Conservation (phyloP, 306 rosid genomes). For the Begonia fuchsioides region DNA sequence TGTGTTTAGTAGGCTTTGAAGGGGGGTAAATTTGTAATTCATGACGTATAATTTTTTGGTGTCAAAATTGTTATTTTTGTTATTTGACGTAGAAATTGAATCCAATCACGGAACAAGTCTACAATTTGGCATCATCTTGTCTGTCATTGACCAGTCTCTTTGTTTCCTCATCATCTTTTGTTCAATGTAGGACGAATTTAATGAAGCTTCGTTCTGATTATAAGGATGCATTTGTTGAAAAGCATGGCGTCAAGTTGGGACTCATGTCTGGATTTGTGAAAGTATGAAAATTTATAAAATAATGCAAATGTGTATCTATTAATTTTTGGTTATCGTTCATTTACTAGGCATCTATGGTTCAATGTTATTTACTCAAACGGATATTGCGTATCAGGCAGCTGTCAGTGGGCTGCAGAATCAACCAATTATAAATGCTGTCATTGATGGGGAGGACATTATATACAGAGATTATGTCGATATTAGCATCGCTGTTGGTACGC, state of each 20-base stretch:
- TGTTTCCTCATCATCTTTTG: slow-evolving; percentile 16
- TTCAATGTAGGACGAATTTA: slow-evolving; percentile 56
- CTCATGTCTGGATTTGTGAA: slow-evolving; percentile 77
- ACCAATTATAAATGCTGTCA: slow-evolving; percentile 70
- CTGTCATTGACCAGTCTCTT: too few relatives aligned
- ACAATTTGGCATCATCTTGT: too few relatives aligned
- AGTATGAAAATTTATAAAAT: slow-evolving; percentile 22
- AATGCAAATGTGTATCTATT: neutral
- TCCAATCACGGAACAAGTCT: too few relatives aligned
- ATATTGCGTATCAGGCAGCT: slow-evolving; percentile 44
- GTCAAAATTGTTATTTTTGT: too few relatives aligned
- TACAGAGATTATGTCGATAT: slow-evolving; percentile 70
- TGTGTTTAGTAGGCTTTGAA: too few relatives aligned
- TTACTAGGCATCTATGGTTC: neutral
- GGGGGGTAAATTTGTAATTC: too few relatives aligned
- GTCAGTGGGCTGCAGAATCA: slow-evolving; percentile 71
- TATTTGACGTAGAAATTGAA: too few relatives aligned
- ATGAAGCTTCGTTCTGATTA: slow-evolving; percentile 86
- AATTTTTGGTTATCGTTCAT: neutral
- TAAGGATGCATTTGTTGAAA: slow-evolving; percentile 78
- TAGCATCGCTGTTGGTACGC: slow-evolving; percentile 75
- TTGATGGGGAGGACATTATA: slow-evolving; percentile 79
- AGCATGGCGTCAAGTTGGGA: slow-evolving; percentile 77
- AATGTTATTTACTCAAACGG: slow-evolving; percentile 1
- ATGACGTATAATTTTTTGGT: too few relatives aligned